Evolutionary conservation across 192 early-diverging fungal genomes (phyloP).

Genomic region (Backusella psychrophila): DNA sequence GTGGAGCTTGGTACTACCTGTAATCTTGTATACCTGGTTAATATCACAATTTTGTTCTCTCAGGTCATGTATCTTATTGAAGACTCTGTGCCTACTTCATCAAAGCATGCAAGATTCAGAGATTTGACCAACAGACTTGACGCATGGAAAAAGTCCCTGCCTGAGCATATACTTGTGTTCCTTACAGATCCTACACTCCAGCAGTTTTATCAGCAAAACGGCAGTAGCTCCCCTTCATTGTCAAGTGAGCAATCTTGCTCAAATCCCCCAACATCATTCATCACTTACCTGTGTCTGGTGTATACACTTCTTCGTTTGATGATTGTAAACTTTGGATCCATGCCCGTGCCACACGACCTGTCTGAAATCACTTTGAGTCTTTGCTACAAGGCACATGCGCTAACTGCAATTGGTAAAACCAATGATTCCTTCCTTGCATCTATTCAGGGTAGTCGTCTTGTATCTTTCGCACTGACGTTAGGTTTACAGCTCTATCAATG

Average conservation of each 20-base stretch:
- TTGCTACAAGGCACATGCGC: not conserved
- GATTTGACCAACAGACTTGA: not conserved
- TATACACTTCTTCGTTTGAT: not conserved
- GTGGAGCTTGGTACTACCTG: not conserved
- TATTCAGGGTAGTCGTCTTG: slow-evolving; percentile 5
- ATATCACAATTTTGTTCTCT: not conserved
- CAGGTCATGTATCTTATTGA: not conserved
- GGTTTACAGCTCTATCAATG: not conserved
- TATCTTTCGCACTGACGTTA: not conserved
- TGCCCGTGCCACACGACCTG: not conserved
- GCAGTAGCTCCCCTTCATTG: not conserved
- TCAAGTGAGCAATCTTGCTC: not conserved
- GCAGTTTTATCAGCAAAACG: not conserved
- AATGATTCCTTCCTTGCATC: not conserved
- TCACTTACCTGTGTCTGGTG: not conserved
- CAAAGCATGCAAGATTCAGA: not conserved
- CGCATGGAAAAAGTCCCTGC: slow-evolving; percentile 1
- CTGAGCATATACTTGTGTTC: not conserved
- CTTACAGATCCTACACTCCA: not conserved
- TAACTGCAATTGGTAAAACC: not conserved
- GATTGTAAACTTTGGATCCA: not conserved
- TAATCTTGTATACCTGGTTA: not conserved
- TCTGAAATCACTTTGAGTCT: not conserved
- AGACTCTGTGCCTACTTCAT: not conserved
- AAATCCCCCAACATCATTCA: not conserved